A percentile compares a stretch with the other conserved stretches of the same genome.
These are phyloP conservation scores for Nyssa sinensis DNA, from an alignment of 148 eudicot species.

Conservation along the genomic window DNA sequence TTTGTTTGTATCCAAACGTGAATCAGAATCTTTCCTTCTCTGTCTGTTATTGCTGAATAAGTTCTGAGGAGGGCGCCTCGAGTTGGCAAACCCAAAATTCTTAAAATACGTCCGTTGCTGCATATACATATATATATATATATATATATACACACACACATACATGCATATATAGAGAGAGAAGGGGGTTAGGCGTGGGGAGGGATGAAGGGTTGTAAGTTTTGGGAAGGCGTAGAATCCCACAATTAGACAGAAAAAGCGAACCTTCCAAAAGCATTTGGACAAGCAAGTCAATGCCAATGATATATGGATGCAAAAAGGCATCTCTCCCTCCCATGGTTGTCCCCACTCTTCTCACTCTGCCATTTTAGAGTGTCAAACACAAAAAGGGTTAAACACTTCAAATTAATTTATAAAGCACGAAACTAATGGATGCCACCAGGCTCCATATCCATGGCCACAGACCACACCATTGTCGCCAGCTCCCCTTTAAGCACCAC, in stretches of 20 bases:
- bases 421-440: too few relatives aligned
- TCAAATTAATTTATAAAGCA: too few relatives aligned
- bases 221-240: conserved; percentile 19
- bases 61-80: background rate
- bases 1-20: background rate
- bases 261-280: conserved; percentile 37
- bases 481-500: too few relatives aligned
- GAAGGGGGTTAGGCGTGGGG: too few relatives aligned
- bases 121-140: too few relatives aligned
- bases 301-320: conserved; percentile 33
- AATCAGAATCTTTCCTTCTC: conserved; percentile 9
- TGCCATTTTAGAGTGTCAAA: too few relatives aligned
- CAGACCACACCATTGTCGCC: too few relatives aligned
- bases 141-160: too few relatives aligned
- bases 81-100: background rate
- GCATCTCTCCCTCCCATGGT: conserved; percentile 12
- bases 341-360: too few relatives aligned
- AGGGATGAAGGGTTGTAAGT: background rate
- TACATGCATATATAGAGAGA: background rate
- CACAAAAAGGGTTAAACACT: too few relatives aligned
- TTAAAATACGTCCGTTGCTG: too few relatives aligned
- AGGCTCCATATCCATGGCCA: too few relatives aligned
- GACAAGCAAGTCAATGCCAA: conserved; percentile 50
- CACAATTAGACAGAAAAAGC: conserved; percentile 21
- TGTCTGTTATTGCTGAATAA: conserved; percentile 2